A percentile compares a stretch with the other conserved stretches of the same genome.
phyloP scores from a whole-genome alignment of 331 rosid species.

The Arachis monticola region DNA sequence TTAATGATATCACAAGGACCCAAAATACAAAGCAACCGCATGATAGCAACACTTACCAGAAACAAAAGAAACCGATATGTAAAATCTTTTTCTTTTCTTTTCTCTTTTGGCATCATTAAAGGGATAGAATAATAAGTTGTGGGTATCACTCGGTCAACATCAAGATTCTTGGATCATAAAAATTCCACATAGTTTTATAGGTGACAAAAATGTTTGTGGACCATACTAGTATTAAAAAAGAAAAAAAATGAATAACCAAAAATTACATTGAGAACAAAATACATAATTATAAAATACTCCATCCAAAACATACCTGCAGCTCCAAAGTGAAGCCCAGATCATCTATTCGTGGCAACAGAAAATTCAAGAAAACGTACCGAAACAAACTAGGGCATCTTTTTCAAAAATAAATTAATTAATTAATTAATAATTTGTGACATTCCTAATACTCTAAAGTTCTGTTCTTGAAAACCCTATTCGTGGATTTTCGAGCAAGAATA shows the following conservation, averaged over 20 bases:
- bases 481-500: too few species aligned
- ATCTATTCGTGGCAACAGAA: background rate
- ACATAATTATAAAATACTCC: too few species aligned
- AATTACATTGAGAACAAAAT: background rate
- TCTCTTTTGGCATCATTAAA: background rate
- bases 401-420: too few species aligned
- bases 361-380: background rate
- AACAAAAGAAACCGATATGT: background rate
- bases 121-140: slow-evolving; percentile 5
- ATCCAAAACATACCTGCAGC: background rate
- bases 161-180: background rate
- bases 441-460: too few species aligned
- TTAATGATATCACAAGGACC: slow-evolving; percentile 16
- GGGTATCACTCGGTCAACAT: background rate
- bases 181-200: background rate
- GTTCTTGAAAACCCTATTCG: too few species aligned
- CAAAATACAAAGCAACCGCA: slow-evolving; percentile 4
- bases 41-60: slow-evolving; percentile 7
- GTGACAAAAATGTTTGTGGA: slow-evolving; percentile 18
- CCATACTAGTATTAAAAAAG: background rate
- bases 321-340: background rate
- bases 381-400: background rate
- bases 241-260: background rate
- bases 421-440: too few species aligned
- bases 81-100: background rate